phyloP scores from a whole-genome alignment of 441 rosid species.

The Pelargonium citronellum region DNA sequence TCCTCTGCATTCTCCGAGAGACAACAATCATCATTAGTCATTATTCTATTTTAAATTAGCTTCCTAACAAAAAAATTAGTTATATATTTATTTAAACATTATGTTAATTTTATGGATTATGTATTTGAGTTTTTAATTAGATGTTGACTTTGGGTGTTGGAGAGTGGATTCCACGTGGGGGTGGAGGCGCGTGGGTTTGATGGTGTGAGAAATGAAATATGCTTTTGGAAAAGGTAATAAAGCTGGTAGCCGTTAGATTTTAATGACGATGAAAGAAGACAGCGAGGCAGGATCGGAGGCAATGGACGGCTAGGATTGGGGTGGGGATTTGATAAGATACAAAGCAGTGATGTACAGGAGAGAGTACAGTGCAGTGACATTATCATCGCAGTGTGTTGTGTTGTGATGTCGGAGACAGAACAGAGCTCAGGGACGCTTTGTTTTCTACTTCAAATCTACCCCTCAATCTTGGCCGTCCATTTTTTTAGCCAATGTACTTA shows the following conservation, averaged over 20 bases:
- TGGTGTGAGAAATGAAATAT: neutral
- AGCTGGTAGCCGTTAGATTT: slow-evolving; percentile 43
- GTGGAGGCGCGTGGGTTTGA: neutral
- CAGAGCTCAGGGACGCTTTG: neutral
- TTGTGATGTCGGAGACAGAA: slow-evolving; percentile 1
- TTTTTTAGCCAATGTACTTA: no score
- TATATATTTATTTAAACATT: no score
- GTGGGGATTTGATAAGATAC: neutral
- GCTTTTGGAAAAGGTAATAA: neutral
- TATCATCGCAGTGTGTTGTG: neutral
- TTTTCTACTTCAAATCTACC: neutral
- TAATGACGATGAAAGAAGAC: slow-evolving; percentile 31
- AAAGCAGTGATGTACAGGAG: neutral
- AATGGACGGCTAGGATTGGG: slow-evolving; percentile 34
- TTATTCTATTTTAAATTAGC: neutral
- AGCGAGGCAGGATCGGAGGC: slow-evolving; percentile 36
- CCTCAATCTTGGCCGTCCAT: neutral
- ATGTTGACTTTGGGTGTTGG: neutral
- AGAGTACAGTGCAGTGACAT: neutral
- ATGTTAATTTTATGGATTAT: neutral
- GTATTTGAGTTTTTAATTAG: neutral
- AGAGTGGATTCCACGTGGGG: neutral
- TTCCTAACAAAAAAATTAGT: neutral
- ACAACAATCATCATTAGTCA: neutral
- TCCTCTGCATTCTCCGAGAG: slow-evolving; percentile 56